Base-by-base conservation (phyloP, 495 filamentous ascomycete species). In the Glarea lozoyensis region DNA sequence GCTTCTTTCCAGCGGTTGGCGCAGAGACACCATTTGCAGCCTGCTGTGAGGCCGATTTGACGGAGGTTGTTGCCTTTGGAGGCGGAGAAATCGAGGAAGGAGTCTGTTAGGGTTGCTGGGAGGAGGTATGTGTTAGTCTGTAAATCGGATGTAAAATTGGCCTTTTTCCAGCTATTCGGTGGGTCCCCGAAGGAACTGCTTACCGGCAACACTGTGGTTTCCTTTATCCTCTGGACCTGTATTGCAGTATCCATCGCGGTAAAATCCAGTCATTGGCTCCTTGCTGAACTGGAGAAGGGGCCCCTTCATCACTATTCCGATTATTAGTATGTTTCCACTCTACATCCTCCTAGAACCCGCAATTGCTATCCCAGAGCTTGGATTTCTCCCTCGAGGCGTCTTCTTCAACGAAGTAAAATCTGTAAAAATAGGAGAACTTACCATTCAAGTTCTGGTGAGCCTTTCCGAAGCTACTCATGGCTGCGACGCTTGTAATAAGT, bases 21-120 rank as follows among this genome's bases (percentile, higher is more conserved):
- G 49, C 73, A 73, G 11, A 80, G 53, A 50, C 78, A 81, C 76
- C 78, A 79, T 46, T 69, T 70, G 40, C 73, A 77, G 3, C 77
- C 75, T 10, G 57, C 63, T 19, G 62, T 71, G 20, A 80, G 61
- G 15, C 76, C 76, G 22, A 66, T 56, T 2, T 45, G 33, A 2
- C 72, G 62, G 13, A 82, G 61, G 46, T 80, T 71, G 50, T 81
- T 81, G 30, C 75, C 76, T 12, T 65, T 60, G 0, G 65, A 61
- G 27, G 73, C 73, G 32, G 64, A 63, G 58, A 73, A 80, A 49
- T 79, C 69, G 13, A 81, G 72, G 54, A 81, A 81, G 50, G 73
- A 63, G 35, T 72, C 64, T 9, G 75, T 75, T 10, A 81, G 54
- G n/a, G 73, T 57, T 46, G 50, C 50, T 54, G n/a, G 4, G 4